Evolutionary conservation across 2,329 filamentous ascomycete genomes (phyloP).

Genomic region (Shiraia sp.): DNA sequence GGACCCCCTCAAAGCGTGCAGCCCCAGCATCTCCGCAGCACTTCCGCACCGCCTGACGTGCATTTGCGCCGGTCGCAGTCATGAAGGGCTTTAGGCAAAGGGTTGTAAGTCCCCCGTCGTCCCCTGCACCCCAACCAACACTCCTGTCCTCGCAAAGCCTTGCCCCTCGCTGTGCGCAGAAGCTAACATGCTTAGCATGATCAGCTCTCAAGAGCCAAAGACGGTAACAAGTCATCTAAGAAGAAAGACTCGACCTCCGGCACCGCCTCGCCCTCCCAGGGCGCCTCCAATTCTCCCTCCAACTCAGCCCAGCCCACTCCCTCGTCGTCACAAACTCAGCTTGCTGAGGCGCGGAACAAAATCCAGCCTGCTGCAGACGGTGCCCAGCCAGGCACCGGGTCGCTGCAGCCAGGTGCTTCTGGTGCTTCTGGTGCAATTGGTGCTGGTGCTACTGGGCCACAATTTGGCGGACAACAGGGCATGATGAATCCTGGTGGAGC

Average conservation of each 20-base stretch:
- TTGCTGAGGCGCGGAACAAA: constrained; percentile 86
- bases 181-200: constrained; percentile 64
- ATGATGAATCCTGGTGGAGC: constrained; percentile 35
- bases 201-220: constrained; percentile 92
- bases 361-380: constrained; percentile 59
- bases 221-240: constrained; percentile 72
- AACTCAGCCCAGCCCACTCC: constrained; percentile 72
- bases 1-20: constrained; percentile 15
- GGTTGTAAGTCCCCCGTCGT: constrained; percentile 72
- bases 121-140: constrained; percentile 27
- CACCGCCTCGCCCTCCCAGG: constrained; percentile 76
- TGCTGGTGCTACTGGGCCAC: constrained; percentile 30
- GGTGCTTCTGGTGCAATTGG: constrained; percentile 35
- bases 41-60: constrained; percentile 35
- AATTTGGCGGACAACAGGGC: constrained; percentile 39
- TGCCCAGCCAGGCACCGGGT: constrained; percentile 24
- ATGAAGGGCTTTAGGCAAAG: constrained; percentile 98
- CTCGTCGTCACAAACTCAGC: constrained; percentile 83
- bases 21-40: constrained; percentile 19
- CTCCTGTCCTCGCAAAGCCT: constrained; percentile 21
- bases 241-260: constrained; percentile 66
- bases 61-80: constrained; percentile 52
- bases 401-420: constrained; percentile 38
- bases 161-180: constrained; percentile 36
- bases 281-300: constrained; percentile 60